Evolutionary conservation across 1,284 basidiomycete species (phyloP), one percentile per base, ranked within the genome.

Genomic region (Butyriboletus appendiculatus): DNA sequence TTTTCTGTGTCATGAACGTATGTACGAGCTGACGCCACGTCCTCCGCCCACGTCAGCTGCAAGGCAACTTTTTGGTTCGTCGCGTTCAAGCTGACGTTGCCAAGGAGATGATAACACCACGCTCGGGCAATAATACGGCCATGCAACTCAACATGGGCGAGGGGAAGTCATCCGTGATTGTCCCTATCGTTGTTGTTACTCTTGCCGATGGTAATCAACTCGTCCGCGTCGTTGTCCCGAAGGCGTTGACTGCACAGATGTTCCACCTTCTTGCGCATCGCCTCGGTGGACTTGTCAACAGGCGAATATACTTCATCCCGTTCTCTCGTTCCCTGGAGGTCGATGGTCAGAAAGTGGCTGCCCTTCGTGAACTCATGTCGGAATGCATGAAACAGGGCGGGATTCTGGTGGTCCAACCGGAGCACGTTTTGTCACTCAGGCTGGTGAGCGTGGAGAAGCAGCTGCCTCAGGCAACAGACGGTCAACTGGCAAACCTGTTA

Each of bases 111-210:
- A 76, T 80, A n/a, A 51, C 59, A 0, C 81, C 82, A 2, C 22
- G 33, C 1, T 69, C 67, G 0, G 44, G 55, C 3, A n/a, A 49
- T 5, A 84, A 75, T 46, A 73, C 73, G 0, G 61, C 73, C 4
- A 66, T 80, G 33, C 81, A 84, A 51, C 73, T 84, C 18, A 82
- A 83, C 43, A 83, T 84, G 82, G 81, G 81, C 1, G 81, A 83
- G 57, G 82, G 82, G 5, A 83, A 83, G 56, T 76, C 81, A 1
- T 78, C 79, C 0, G 81, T 82, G 5, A 82, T 83, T 28, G 70
- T 77, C 0, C 81, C 81, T 1, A 65, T 82, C 16, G 67, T 72
- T 20, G 66, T 73, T 0, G 62, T 71, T 1, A 55, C 69, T 22
- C 63, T 82, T 4, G 76, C 82, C 0, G 64, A 81, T 58, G 72